These are phyloP conservation scores for Pyricularia sp. DNA, from an alignment of 2,329 filamentous ascomycete genomes.

Conservation along the genomic window DNA sequence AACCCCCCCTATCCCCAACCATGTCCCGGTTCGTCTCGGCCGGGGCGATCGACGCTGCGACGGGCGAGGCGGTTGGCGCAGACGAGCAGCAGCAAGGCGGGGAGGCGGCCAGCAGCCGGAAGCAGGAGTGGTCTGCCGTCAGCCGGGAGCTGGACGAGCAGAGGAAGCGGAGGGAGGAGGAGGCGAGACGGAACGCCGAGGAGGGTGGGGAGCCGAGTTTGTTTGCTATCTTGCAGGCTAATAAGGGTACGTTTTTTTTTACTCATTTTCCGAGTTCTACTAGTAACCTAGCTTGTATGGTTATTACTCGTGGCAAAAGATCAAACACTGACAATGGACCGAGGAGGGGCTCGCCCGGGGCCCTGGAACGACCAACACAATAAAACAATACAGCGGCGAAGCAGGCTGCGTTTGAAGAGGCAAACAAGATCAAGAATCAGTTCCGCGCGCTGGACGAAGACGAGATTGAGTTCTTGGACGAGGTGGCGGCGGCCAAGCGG, in stretches of 20 bases:
- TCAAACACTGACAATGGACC: not conserved
- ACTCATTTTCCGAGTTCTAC: not conserved
- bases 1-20: conserved; percentile 9
- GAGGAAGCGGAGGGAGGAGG: conserved; percentile 38
- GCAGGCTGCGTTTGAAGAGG: conserved; percentile 70
- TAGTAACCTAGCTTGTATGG: too few species aligned
- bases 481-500: conserved; percentile 34
- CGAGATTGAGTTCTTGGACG: conserved; percentile 62
- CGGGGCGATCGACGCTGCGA: conserved; percentile 33
- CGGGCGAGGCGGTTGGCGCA: conserved; percentile 13
- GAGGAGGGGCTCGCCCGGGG: too few species aligned
- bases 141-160: conserved; percentile 52
- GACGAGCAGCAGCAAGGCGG: not conserved
- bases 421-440: conserved; percentile 58
- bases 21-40: conserved; percentile 41
- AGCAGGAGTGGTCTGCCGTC: conserved; percentile 49
- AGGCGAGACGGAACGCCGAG: conserved; percentile 25
- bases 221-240: conserved; percentile 65
- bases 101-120: conserved; percentile 8
- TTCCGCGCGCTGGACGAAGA: conserved; percentile 67
- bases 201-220: conserved; percentile 45
- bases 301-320: not conserved
- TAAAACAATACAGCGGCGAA: conserved; percentile 46
- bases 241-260: conserved; percentile 47
- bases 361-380: not conserved